phyloP scores from a whole-genome alignment of 306 rosid genomes.

The Glycyrrhiza uralensis region DNA sequence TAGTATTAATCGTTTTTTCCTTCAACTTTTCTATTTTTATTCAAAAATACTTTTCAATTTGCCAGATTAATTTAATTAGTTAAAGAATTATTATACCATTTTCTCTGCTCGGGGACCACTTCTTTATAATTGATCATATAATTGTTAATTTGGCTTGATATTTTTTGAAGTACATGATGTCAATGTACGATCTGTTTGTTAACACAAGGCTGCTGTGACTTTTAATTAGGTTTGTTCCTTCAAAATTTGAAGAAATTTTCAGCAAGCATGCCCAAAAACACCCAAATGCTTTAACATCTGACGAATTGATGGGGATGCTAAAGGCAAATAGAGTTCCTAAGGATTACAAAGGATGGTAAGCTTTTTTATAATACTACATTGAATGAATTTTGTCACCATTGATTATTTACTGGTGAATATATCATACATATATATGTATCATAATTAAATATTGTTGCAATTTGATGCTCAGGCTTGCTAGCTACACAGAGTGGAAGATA shows the following conservation, averaged over 20 bases:
- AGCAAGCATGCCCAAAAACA: slow-evolving; percentile 48
- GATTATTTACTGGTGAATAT: neutral
- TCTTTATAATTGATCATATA: too few relatives aligned
- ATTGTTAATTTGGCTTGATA: neutral
- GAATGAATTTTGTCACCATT: neutral
- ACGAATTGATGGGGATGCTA: slow-evolving; percentile 54
- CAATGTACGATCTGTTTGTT: neutral
- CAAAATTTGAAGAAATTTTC: slow-evolving; percentile 78
- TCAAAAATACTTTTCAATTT: too few relatives aligned
- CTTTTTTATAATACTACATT: neutral
- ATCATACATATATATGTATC: too few relatives aligned
- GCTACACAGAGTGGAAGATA: slow-evolving; percentile 67
- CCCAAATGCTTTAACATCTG: slow-evolving; percentile 58
- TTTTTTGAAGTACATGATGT: neutral
- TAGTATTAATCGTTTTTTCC: too few relatives aligned
- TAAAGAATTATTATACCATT: too few relatives aligned
- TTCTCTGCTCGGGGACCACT: too few relatives aligned
- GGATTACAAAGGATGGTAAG: slow-evolving; percentile 68
- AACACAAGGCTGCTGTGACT: neutral
- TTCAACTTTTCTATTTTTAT: too few relatives aligned
- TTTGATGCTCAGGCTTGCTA: slow-evolving; percentile 50
- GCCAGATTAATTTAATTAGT: too few relatives aligned
- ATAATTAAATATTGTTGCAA: too few relatives aligned
- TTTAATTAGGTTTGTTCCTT: slow-evolving; percentile 67
- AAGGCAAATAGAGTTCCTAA: slow-evolving; percentile 63